A percentile compares a stretch with the other conserved stretches of the same genome.
phyloP scores from a whole-genome alignment of 116 monocot species.

The Zostera marina region DNA sequence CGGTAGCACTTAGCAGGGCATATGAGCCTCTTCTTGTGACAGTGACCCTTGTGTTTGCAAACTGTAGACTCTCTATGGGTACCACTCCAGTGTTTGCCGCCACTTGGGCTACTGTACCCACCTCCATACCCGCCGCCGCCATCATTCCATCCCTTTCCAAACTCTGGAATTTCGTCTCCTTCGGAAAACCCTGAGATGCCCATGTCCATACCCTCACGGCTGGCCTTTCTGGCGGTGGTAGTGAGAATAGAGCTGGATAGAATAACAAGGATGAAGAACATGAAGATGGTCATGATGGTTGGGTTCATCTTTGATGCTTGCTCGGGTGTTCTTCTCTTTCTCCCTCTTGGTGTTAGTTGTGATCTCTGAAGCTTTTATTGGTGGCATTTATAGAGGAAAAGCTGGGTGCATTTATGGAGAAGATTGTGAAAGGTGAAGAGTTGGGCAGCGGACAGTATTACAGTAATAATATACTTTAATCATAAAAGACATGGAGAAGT shows the following conservation, averaged over 20 bases:
- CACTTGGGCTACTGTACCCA: conserved; percentile 29
- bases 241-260: conserved; percentile 5
- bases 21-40: conserved; percentile 44
- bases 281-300: conserved; percentile 3
- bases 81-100: conserved; percentile 23
- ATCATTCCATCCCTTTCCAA: conserved; percentile 7
- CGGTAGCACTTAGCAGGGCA: conserved; percentile 55
- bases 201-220: neutral
- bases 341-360: neutral
- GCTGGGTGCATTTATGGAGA: too few relatives aligned
- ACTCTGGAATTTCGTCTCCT: conserved; percentile 7
- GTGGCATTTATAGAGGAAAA: too few relatives aligned
- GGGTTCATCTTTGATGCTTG: neutral
- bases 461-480: too few relatives aligned
- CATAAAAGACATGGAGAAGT: too few relatives aligned
- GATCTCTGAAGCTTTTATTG: too few relatives aligned
- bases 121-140: conserved; percentile 30
- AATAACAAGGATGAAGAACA: conserved; percentile 3
- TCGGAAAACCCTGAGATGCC: conserved; percentile 11
- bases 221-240: neutral
- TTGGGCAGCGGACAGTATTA: too few relatives aligned
- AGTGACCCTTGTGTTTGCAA: conserved; percentile 34
- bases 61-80: conserved; percentile 18
- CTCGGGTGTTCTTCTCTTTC: neutral
- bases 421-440: too few relatives aligned